A percentile compares a stretch with the other conserved stretches of the same genome.
These are phyloP conservation scores for Roridomyces roridus DNA, from an alignment of 768 basidiomycete species.

Conservation along the genomic window DNA sequence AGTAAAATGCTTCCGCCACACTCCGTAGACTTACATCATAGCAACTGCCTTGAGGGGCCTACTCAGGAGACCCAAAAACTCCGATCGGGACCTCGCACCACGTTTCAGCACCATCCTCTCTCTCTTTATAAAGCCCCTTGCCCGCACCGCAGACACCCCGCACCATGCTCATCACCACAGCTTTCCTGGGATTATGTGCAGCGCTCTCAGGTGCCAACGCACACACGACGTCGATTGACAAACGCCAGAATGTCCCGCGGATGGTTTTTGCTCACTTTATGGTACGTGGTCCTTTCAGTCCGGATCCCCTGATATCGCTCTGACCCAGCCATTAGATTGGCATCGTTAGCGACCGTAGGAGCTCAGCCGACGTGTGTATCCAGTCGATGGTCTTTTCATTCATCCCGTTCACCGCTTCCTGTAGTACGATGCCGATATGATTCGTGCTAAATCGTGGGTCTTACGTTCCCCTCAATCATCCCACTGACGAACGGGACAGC, in stretches of 20 bases:
- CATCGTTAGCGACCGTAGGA: conserved; percentile 19
- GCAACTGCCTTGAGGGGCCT: too few species aligned
- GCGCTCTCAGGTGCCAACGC: too few species aligned
- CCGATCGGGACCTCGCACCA: too few species aligned
- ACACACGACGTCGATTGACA: neutral
- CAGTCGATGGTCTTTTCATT: too few species aligned
- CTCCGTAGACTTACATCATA: too few species aligned
- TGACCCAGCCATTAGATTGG: conserved; percentile 9
- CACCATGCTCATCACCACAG: too few species aligned
- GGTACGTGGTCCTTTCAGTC: neutral
- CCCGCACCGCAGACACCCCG: too few species aligned
- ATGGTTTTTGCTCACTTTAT: conserved; percentile 15
- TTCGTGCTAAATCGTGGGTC: conserved; percentile 19
- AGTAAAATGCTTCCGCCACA: too few species aligned
- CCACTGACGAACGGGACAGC: neutral
- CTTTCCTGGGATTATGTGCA: too few species aligned
- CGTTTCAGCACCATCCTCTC: too few species aligned
- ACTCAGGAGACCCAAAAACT: too few species aligned
- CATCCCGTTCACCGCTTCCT: neutral
- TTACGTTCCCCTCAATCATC: neutral
- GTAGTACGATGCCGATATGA: conserved; percentile 22
- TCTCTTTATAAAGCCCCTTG: too few species aligned
- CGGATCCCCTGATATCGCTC: neutral
- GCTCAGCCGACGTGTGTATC: conserved; percentile 18
- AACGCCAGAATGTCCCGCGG: neutral